A percentile compares a stretch with the other conserved stretches of the same genome.
phyloP scores from a whole-genome alignment of 106 monocot genomes.

The Alisma plantagoaquatica region DNA sequence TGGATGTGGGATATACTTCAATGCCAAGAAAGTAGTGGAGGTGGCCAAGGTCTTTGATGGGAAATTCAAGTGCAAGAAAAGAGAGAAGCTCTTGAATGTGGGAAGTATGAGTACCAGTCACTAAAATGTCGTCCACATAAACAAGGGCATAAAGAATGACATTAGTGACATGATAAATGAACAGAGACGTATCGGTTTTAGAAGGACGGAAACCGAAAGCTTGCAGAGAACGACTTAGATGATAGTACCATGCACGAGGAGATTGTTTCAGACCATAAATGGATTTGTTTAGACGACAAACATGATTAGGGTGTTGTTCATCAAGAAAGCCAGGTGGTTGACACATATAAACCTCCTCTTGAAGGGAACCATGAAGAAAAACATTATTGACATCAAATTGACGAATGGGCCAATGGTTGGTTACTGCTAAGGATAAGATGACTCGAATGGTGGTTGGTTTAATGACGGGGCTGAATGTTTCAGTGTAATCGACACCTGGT shows the following conservation, averaged over 20 bases:
- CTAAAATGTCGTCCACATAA: slow-evolving; percentile 18
- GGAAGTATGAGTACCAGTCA: neutral
- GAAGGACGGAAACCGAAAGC: slow-evolving; percentile 1
- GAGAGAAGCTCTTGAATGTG: neutral
- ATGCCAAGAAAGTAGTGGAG: neutral
- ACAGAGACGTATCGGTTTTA: slow-evolving; percentile 4
- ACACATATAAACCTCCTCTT: slow-evolving; percentile 11
- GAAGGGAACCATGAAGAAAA: slow-evolving; percentile 8
- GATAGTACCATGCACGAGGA: slow-evolving; percentile 17
- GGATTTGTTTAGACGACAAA: slow-evolving; percentile 1
- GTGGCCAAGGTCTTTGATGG: neutral
- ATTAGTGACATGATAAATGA: neutral
- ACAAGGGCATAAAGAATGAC: neutral
- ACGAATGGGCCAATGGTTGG: neutral
- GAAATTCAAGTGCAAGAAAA: neutral
- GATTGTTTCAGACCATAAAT: slow-evolving; percentile 23
- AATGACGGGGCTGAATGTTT: slow-evolving; percentile 6
- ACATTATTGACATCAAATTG: slow-evolving; percentile 13
- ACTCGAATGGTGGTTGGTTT: neutral
- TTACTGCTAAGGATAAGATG: neutral
- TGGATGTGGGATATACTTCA: neutral
- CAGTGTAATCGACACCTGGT: neutral
- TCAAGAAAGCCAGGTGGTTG: slow-evolving; percentile 9
- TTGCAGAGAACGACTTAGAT: neutral
- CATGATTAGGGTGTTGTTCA: neutral